A percentile compares a stretch with the other conserved stretches of the same genome.
phyloP scores from a whole-genome alignment of 2,329 filamentous ascomycete species.

The Xylariales sp. region DNA sequence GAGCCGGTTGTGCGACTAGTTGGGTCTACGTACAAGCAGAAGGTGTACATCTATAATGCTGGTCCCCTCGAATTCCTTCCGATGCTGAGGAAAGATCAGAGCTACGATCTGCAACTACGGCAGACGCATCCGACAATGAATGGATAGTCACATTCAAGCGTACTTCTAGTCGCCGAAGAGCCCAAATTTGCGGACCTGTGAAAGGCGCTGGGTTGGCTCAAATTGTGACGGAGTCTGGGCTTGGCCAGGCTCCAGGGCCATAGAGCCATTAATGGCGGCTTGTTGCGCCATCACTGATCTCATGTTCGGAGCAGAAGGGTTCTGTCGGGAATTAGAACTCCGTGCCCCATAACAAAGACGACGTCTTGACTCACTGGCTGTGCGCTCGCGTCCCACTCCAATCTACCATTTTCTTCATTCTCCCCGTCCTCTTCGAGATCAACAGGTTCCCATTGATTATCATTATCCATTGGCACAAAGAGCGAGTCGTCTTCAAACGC shows the following conservation, averaged over 20 bases:
- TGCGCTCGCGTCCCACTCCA: constrained; percentile 70
- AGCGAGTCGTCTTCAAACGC: constrained; percentile 62
- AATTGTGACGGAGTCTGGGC: constrained; percentile 33
- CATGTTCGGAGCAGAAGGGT: constrained; percentile 38
- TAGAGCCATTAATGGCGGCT: constrained; percentile 16
- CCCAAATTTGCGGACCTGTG: constrained; percentile 53
- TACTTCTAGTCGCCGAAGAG: constrained; percentile 35
- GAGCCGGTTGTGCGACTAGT: constrained; percentile 86
- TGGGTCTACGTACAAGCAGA: constrained; percentile 57
- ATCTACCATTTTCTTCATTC: constrained; percentile 59
- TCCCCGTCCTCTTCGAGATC: constrained; percentile 54
- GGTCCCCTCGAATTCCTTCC: background rate
- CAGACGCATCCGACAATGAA: background rate
- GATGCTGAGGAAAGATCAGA: constrained; percentile 9
- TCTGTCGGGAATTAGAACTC: constrained; percentile 27
- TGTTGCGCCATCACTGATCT: constrained; percentile 31
- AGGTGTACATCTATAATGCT: constrained; percentile 26
- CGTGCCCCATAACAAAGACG: background rate
- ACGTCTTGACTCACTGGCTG: constrained; percentile 45
- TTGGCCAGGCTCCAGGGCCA: constrained; percentile 1
- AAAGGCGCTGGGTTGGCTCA: constrained; percentile 70
- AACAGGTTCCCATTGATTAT: constrained; percentile 67
- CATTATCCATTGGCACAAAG: constrained; percentile 66
- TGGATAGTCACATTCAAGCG: no score
- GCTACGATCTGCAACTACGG: background rate